Conservation (phyloP, 2,329 filamentous ascomycete species). For the Cercospora berteroae region DNA sequence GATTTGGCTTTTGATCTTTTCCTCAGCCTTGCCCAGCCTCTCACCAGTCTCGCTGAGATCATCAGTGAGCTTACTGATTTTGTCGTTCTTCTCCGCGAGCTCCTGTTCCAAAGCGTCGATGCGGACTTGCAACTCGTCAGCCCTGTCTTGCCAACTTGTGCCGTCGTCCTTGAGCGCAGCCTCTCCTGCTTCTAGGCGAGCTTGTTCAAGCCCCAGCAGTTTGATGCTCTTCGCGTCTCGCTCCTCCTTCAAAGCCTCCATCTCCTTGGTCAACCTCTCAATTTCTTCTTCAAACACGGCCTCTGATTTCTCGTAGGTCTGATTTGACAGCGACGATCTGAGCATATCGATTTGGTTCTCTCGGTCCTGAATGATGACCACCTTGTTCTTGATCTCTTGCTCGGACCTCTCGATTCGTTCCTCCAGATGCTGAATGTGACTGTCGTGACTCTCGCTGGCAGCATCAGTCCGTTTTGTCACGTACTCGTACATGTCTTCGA, state of each 20-base stretch:
- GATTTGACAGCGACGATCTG: slow-evolving; percentile 74
- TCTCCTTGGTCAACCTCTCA: slow-evolving; percentile 80
- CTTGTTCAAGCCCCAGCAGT: slow-evolving; percentile 1
- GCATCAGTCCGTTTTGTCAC: slow-evolving; percentile 20
- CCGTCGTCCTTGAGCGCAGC: background rate
- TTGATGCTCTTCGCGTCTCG: slow-evolving; percentile 8
- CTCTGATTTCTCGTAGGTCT: slow-evolving; percentile 33
- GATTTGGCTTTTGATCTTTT: slow-evolving; percentile 29
- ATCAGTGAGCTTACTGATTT: background rate
- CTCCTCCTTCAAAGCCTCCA: slow-evolving; percentile 78
- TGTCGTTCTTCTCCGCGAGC: background rate
- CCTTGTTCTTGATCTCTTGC: slow-evolving; percentile 68
- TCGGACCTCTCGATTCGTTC: slow-evolving; percentile 58
- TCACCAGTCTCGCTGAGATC: slow-evolving; percentile 40
- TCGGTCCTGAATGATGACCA: slow-evolving; percentile 68
- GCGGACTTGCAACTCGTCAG: slow-evolving; percentile 63
- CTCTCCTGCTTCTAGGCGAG: background rate
- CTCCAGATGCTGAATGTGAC: slow-evolving; percentile 27
- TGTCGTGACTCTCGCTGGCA: slow-evolving; percentile 24
- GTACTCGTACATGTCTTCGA: slow-evolving; percentile 20
- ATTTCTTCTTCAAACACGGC: slow-evolving; percentile 54
- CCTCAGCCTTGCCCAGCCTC: slow-evolving; percentile 31
- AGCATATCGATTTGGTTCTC: slow-evolving; percentile 90
- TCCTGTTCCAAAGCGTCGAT: slow-evolving; percentile 52
- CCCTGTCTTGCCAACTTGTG: slow-evolving; percentile 5